Evolutionary conservation across 2,329 filamentous ascomycete genomes (phyloP), one percentile per base, ranked within the genome.

Genomic region (Aspergillus sclerotialis): DNA sequence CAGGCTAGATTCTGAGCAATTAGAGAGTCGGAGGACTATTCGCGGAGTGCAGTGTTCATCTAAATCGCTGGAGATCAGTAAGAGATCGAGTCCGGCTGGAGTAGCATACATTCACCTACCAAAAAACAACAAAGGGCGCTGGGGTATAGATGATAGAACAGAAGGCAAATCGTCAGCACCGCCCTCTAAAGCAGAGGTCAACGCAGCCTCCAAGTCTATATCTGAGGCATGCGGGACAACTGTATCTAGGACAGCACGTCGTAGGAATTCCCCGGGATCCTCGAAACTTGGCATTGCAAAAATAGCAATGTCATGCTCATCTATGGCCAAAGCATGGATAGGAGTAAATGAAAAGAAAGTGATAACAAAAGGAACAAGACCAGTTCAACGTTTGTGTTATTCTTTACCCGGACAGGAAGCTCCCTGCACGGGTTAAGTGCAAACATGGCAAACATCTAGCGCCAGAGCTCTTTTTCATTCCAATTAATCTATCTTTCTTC

Each of bases 1-100:
- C 26, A 77, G 45, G 4, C 57, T 61, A 28, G 58, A 48, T 39
- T 73, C 65, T 13, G 70, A 67, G 43, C 69, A 67, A 36, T 67
- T 54, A 24, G 70, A 68, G 10, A 73, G 65, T 40, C 70, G 60
- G 23, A 77, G 60, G 24, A 75, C 63, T 30, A 75, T 56, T 45
- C 72, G 68, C 13, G 70, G 64, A 14, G 65, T 61, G 23, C 74
- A 59, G 29, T 63, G 58, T 59, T 78, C 73, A 69, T 78, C 73
- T 77, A 56, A 39, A 53, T 21, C 40, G 56, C 62, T 68, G 45
- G 48, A 38, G 46, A 63, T 73, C 49, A 74, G 68, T 68, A 68
- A 71, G 63, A 68, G 46, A 53, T 39, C 50, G 52, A 44, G 40
- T 43, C 36, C 38, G 31, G 34, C 31, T 18, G 33, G 32, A 28